Percentiles rank a stretch among this genome's conserved stretches.
Evolutionary conservation across 371 early-diverging fungal species (phyloP).

Genomic region (Cokeromyces recurvatus): DNA sequence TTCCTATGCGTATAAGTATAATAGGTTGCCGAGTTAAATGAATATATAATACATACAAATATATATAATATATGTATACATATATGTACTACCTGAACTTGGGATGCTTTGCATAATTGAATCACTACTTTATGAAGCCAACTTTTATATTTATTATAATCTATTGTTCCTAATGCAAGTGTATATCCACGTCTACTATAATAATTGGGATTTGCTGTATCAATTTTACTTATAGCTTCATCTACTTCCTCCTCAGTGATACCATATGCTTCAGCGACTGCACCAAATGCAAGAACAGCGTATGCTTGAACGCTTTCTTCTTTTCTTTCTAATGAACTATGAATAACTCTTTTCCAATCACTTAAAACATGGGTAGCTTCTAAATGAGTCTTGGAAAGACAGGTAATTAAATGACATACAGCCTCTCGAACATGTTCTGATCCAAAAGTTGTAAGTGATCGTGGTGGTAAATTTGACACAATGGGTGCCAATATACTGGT

Average conservation of each 20-base stretch:
- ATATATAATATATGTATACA: too few relatives aligned
- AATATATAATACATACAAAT: neutral
- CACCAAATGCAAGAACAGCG: conserved; percentile 57
- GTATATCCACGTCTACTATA: conserved; percentile 63
- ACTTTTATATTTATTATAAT: conserved; percentile 15
- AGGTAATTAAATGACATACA: conserved; percentile 47
- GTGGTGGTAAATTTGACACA: conserved; percentile 40
- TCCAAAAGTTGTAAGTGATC: conserved; percentile 63
- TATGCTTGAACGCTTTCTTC: conserved; percentile 66
- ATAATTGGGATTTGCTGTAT: conserved; percentile 26
- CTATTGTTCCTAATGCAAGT: conserved; percentile 60
- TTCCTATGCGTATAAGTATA: too few relatives aligned
- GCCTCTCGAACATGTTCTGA: conserved; percentile 61
- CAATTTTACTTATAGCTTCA: conserved; percentile 24
- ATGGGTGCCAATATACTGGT: conserved; percentile 20
- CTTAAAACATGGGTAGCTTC: neutral
- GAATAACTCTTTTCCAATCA: conserved; percentile 50
- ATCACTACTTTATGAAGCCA: conserved; percentile 26
- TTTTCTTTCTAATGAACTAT: conserved; percentile 58
- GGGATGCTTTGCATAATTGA: conserved; percentile 23
- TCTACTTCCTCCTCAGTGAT: conserved; percentile 24
- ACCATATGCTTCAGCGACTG: conserved; percentile 43
- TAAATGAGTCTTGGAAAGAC: conserved; percentile 37
- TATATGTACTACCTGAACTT: conserved; percentile 35
- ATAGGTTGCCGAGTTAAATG: conserved; percentile 1